Percentiles rank a stretch among this genome's conserved stretches.
Evolutionary conservation across 2,329 filamentous ascomycete species (phyloP).

Genomic region (Beauveria asiatica): DNA sequence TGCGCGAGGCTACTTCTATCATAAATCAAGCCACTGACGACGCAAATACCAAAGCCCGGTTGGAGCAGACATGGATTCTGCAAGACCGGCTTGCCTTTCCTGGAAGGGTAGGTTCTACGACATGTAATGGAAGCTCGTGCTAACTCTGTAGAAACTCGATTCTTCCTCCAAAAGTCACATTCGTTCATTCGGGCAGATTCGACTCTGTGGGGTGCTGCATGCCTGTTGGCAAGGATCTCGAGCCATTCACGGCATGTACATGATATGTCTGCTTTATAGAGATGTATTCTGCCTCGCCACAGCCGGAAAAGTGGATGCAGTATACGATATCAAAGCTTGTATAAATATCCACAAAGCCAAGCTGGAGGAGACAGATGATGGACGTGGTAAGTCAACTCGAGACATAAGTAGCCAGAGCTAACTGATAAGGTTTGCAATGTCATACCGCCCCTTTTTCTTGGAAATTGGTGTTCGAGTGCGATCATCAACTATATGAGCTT

Average conservation of each 20-base stretch:
- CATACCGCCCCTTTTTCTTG: conserved; percentile 80
- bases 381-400: conserved; percentile 46
- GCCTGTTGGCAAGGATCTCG: conserved; percentile 69
- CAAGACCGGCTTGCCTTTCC: conserved; percentile 74
- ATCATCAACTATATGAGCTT: conserved; percentile 71
- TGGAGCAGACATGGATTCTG: conserved; percentile 77
- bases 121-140: background rate
- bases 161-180: conserved; percentile 55
- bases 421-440: conserved; percentile 66
- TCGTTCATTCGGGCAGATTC: conserved; percentile 69
- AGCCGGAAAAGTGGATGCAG: conserved; percentile 52
- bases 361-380: conserved; percentile 67
- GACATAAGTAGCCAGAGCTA: background rate
- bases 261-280: conserved; percentile 78
- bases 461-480: conserved; percentile 79
- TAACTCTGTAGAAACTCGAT: conserved; percentile 34
- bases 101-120: conserved; percentile 45
- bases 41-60: conserved; percentile 54
- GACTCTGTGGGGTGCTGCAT: conserved; percentile 75
- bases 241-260: conserved; percentile 66
- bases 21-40: conserved; percentile 84
- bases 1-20: conserved; percentile 66
- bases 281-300: conserved; percentile 70
- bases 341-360: conserved; percentile 58
- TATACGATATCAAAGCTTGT: conserved; percentile 67